These are phyloP conservation scores for Chamaecrista fasciculata DNA, from an alignment of 306 rosid species.

Conservation along the genomic window DNA sequence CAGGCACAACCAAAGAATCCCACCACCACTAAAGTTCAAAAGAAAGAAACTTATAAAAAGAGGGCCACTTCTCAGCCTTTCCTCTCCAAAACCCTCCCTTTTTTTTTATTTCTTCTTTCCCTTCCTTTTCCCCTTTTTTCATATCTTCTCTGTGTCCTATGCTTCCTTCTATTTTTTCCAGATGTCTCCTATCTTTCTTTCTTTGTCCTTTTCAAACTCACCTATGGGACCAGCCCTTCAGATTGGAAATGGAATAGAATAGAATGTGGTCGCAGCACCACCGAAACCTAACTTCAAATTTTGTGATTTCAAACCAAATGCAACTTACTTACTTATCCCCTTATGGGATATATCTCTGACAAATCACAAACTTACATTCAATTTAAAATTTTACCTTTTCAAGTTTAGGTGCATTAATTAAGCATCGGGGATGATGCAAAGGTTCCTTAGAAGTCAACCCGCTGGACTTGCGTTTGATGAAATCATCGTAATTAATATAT, in stretches of 20 bases:
- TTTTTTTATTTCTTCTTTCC: background rate
- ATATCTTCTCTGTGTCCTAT: background rate
- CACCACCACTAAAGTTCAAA: background rate
- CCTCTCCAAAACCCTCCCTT: background rate
- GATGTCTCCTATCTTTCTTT: background rate
- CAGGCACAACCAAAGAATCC: background rate
- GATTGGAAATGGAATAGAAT: background rate
- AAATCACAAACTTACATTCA: background rate
- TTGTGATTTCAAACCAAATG: background rate
- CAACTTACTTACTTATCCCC: background rate
- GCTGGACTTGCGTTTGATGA: background rate
- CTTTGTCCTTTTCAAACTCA: background rate
- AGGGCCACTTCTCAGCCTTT: background rate
- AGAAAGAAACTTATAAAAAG: background rate
- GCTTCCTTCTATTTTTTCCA: background rate
- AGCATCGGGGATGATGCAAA: background rate
- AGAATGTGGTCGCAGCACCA: no score
- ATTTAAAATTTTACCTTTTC: background rate
- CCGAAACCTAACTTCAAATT: no score
- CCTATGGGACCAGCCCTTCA: background rate
- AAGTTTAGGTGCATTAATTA: constrained; percentile 1
- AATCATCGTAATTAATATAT: background rate
- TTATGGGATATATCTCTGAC: background rate
- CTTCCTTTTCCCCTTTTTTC: background rate
- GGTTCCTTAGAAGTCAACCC: background rate